Percentiles rank a stretch among this genome's conserved stretches.
These are phyloP conservation scores for Penicillium sp. DNA, from an alignment of 2,329 filamentous ascomycete species.

Conservation along the genomic window DNA sequence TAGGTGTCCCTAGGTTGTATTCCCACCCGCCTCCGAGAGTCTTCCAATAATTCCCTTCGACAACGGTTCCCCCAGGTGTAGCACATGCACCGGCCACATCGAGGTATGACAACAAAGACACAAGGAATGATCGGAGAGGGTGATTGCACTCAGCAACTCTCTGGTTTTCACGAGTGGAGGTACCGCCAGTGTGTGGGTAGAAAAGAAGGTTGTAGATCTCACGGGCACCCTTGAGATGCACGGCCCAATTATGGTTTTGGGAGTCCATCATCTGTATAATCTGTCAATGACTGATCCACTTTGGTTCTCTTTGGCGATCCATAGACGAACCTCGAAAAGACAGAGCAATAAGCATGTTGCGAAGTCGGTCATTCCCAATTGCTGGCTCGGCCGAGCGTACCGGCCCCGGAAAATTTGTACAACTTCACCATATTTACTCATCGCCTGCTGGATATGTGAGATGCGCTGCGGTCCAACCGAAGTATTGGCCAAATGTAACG, in stretches of 20 bases:
- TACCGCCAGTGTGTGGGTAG: conserved; percentile 20
- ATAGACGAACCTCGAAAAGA: conserved; percentile 32
- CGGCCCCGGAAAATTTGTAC: conserved; percentile 34
- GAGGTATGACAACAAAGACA: conserved; percentile 41
- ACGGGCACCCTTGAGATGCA: conserved; percentile 41
- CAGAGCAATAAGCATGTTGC: conserved; percentile 37
- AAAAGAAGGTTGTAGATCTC: conserved; percentile 40
- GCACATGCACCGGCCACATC: conserved; percentile 42
- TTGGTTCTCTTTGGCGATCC: no score
- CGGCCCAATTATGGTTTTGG: conserved; percentile 38
- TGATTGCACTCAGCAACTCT: conserved; percentile 33
- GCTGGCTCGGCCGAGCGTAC: conserved; percentile 26
- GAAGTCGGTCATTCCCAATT: conserved; percentile 30
- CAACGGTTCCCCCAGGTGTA: conserved; percentile 37
- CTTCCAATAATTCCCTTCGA: conserved; percentile 41
- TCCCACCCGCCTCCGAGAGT: conserved; percentile 40
- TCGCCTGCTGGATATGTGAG: conserved; percentile 38
- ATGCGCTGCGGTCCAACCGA: conserved; percentile 32
- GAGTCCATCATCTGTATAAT: conserved; percentile 38
- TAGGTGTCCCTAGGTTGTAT: conserved; percentile 36
- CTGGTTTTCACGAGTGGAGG: conserved; percentile 26
- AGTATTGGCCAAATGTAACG: conserved; percentile 43
- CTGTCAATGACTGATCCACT: not conserved
- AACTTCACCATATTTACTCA: conserved; percentile 40
- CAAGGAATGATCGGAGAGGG: conserved; percentile 38